These are phyloP conservation scores for Coemansia sp. DNA, from an alignment of 192 early-diverging fungal species.

Conservation along the genomic window DNA sequence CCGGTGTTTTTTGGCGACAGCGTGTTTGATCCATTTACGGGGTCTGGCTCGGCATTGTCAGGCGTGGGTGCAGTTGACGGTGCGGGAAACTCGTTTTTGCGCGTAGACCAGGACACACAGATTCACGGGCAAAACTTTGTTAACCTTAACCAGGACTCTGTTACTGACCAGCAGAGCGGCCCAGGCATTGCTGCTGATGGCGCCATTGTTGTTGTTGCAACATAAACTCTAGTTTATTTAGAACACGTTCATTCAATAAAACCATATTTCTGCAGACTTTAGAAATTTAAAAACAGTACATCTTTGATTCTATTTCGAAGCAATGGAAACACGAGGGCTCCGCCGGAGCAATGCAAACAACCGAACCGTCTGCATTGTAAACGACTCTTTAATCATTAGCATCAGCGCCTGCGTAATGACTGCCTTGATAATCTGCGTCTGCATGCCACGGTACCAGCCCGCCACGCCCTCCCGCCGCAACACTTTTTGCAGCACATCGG, in stretches of 20 bases:
- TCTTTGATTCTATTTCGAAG: too few relatives aligned
- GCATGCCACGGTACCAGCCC: slow-evolving; percentile 96
- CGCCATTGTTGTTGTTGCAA: slow-evolving; percentile 17
- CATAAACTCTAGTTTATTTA: slow-evolving; percentile 3
- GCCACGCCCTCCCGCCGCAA: slow-evolving; percentile 73
- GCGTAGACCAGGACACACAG: slow-evolving; percentile 39
- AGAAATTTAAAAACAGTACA: too few relatives aligned
- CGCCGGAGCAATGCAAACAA: slow-evolving; percentile 30
- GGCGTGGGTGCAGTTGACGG: slow-evolving; percentile 18
- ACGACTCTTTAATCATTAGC: slow-evolving; percentile 94
- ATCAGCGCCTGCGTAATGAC: slow-evolving; percentile 98
- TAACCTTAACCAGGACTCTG: slow-evolving; percentile 31
- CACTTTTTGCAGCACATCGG: slow-evolving; percentile 84
- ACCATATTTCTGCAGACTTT: not conserved
- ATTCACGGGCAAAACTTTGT: slow-evolving; percentile 34
- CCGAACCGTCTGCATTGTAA: slow-evolving; percentile 56
- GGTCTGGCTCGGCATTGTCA: slow-evolving; percentile 14
- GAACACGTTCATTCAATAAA: not conserved
- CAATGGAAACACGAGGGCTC: not conserved
- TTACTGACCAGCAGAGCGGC: slow-evolving; percentile 26
- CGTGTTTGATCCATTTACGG: slow-evolving; percentile 27
- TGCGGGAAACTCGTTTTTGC: slow-evolving; percentile 36
- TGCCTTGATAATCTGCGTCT: slow-evolving; percentile 97
- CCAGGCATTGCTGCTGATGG: slow-evolving; percentile 35
- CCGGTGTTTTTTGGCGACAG: slow-evolving; percentile 16